Conservation (phyloP, 108 stramenopile species). For the Fistulifera pelliculosa region DNA sequence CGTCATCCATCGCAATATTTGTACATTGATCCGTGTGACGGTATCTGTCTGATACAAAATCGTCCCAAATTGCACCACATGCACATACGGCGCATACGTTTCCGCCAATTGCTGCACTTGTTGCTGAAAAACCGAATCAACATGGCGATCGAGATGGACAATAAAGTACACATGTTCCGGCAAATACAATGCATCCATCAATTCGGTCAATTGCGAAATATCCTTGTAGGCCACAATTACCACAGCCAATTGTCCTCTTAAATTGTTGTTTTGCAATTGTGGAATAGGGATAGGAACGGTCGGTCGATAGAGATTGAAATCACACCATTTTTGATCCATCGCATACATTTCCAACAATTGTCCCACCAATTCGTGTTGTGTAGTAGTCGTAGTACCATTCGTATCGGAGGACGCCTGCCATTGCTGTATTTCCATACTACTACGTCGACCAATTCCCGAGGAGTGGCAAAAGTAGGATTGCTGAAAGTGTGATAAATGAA, state of each 20-base stretch:
- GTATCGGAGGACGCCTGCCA: too few species aligned
- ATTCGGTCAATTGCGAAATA: slow-evolving; percentile 18
- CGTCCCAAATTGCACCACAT: slow-evolving; percentile 27
- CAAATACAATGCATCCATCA: slow-evolving; percentile 23
- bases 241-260: slow-evolving; percentile 15
- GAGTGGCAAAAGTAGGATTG: too few species aligned
- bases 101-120: slow-evolving; percentile 13
- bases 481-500: too few species aligned
- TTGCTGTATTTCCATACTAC: too few species aligned
- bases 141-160: slow-evolving; percentile 27
- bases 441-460: too few species aligned
- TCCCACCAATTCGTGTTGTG: slow-evolving; percentile 9
- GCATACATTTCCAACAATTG: slow-evolving; percentile 25
- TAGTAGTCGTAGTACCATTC: neutral
- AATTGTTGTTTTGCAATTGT: neutral
- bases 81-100: slow-evolving; percentile 14
- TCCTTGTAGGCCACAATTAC: slow-evolving; percentile 29
- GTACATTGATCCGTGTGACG: slow-evolving; percentile 19
- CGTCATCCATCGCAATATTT: slow-evolving; percentile 26
- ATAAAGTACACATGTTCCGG: slow-evolving; percentile 28
- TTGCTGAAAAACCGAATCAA: slow-evolving; percentile 5
- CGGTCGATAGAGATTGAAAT: slow-evolving; percentile 13
- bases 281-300: neutral
- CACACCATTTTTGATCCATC: slow-evolving; percentile 9
- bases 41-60: slow-evolving; percentile 36